Base-by-base conservation (phyloP, 805 yeast genomes). In the Debaryomyces maramus region DNA sequence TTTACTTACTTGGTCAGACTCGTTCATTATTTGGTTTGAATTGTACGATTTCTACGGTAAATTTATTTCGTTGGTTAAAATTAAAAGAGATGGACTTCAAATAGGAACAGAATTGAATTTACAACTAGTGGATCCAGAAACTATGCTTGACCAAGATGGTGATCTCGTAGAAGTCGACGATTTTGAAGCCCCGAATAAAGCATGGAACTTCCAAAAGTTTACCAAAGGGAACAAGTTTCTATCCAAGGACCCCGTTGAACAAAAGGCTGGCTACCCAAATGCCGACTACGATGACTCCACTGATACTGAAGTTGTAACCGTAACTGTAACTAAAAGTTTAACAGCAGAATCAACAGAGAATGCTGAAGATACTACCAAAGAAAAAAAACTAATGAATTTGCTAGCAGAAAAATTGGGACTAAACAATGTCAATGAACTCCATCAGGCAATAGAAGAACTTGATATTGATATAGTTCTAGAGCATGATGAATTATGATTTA, bases 1-100 rank as follows among this genome's bases (percentile, higher is more conserved):
- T 5, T 38, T 44, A 10, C 39, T 56, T 8, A 27, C 40, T 11
- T 65, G 69, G 70, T 46, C 49, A 8, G 69, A 64, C 45, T 26
- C 56, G 4, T 68, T 69, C 40, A 38, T 49, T 4, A 47, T 56
- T 13, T 67, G 72, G 71, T 65, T 51, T 39, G 73, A 68, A 44
- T 28, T 66, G 7, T 70, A 67, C 44, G 63, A 66, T 43, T 47
- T 45, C 39, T 41, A 39, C 20, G 74, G 73, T 0, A 48, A 58
- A 20, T 55, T 69, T n/a, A 15, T 56, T 26, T 48, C 46, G 4
- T 30, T 67, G 9, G 40, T 57, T 5, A 56, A 55, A 26, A 40
- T 69, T 1, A 38, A 45, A 4, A 50, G 64, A 34, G 59, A 58
- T 36, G 63, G 65, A 3, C 17, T 27, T 3, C 36, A 40, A 1